These are phyloP conservation scores for Raphanus raphanistrum DNA, from an alignment of 345 rosid species.

Conservation along the genomic window DNA sequence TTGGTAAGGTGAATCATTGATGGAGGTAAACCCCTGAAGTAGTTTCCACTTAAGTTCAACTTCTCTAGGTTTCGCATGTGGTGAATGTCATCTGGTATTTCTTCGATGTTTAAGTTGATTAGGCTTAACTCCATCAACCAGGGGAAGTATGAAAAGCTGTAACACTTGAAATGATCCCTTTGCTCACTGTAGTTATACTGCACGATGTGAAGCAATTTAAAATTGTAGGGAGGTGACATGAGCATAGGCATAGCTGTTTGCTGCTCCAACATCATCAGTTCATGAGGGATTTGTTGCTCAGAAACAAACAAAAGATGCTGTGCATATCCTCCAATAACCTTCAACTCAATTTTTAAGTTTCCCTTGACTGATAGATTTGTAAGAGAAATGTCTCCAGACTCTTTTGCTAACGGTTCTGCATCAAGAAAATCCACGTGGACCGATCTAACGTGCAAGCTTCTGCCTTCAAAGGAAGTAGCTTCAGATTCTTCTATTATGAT, in stretches of 20 bases:
- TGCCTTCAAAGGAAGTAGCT: neutral
- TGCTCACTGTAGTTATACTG: neutral
- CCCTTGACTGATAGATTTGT: neutral
- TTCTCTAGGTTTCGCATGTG: neutral
- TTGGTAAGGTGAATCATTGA: neutral
- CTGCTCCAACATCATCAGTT: neutral
- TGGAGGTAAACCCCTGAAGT: neutral
- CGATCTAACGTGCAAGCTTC: neutral
- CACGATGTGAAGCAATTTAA: neutral
- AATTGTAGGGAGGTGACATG: neutral
- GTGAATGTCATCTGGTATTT: neutral
- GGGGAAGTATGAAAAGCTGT: neutral
- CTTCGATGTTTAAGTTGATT: neutral
- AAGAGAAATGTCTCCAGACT: neutral
- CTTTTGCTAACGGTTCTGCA: neutral
- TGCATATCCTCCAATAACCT: neutral
- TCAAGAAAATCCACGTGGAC: neutral
- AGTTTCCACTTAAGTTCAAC: neutral
- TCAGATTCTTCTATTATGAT: neutral
- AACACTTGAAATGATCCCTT: neutral
- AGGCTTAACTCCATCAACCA: neutral
- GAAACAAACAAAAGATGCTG: neutral
- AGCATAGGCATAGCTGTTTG: neutral
- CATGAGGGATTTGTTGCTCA: neutral
- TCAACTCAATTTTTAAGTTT: neutral